Conservation (phyloP, 2,329 filamentous ascomycete species). For the Arthrocladium fulminans region DNA sequence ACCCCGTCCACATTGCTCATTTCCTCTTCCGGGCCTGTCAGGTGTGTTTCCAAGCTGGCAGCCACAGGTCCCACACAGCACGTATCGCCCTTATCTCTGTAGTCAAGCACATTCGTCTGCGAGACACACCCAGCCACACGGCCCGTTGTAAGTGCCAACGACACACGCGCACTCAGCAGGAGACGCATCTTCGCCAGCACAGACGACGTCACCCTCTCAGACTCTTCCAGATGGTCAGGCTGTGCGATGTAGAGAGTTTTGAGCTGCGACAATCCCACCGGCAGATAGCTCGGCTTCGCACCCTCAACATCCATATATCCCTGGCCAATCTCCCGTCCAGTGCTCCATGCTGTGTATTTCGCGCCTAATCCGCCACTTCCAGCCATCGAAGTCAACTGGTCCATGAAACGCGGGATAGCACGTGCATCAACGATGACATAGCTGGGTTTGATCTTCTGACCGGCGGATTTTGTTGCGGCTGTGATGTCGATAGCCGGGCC, state of each 20-base stretch:
- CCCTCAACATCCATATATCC: slow-evolving; percentile 51
- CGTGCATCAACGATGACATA: slow-evolving; percentile 42
- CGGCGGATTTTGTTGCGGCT: slow-evolving; percentile 48
- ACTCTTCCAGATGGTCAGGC: slow-evolving; percentile 51
- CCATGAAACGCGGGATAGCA: neutral
- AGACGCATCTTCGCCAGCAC: slow-evolving; percentile 73
- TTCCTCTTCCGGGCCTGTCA: slow-evolving; percentile 37
- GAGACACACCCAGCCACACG: slow-evolving; percentile 82
- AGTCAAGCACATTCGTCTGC: slow-evolving; percentile 83
- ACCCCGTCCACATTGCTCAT: slow-evolving; percentile 6
- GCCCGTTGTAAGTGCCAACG: slow-evolving; percentile 75
- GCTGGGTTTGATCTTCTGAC: slow-evolving; percentile 54
- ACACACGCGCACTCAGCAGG: slow-evolving; percentile 67
- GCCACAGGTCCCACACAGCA: slow-evolving; percentile 66
- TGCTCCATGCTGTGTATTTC: slow-evolving; percentile 5
- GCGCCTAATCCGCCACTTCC: neutral
- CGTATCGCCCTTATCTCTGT: slow-evolving; percentile 47
- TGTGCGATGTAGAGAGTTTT: slow-evolving; percentile 75
- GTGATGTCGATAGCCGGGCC: slow-evolving; percentile 65
- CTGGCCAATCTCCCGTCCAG: slow-evolving; percentile 19
- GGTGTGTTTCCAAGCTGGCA: slow-evolving; percentile 67
- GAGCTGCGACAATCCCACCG: slow-evolving; percentile 52
- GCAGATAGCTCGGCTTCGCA: slow-evolving; percentile 53
- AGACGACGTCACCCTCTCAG: slow-evolving; percentile 56
- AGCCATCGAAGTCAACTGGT: neutral